Conservation (phyloP, 176 grass and related monocot species). For the Aegilops sharonensis region DNA sequence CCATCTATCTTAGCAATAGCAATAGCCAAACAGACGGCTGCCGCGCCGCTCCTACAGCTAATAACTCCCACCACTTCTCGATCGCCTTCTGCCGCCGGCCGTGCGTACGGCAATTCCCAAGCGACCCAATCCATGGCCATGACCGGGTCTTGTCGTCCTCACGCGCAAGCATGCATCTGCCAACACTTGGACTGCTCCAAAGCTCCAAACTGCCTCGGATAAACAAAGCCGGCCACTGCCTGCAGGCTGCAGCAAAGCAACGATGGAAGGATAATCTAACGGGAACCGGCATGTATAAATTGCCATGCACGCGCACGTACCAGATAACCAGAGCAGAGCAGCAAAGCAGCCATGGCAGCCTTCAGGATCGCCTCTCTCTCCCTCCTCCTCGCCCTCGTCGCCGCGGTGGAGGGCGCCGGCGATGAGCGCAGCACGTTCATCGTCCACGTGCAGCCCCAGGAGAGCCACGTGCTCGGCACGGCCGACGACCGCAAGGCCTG, state of each 20-base stretch:
- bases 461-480: slow-evolving; percentile 12
- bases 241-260: neutral
- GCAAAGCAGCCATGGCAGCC: slow-evolving; percentile 15
- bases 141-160: neutral
- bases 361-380: neutral
- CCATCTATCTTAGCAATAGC: neutral
- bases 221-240: slow-evolving; percentile 11
- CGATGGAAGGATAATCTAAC: neutral
- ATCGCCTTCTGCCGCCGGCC: neutral
- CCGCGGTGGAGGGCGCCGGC: neutral
- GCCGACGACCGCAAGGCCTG: slow-evolving; percentile 28
- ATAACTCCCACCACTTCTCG: neutral
- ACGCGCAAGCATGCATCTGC: neutral
- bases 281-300: slow-evolving; percentile 18
- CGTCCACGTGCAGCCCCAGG: slow-evolving; percentile 36
- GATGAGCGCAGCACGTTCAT: slow-evolving; percentile 32
- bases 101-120: slow-evolving; percentile 10
- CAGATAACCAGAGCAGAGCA: neutral
- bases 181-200: neutral
- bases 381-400: neutral
- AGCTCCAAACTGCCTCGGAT: neutral
- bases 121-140: neutral
- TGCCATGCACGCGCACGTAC: neutral
- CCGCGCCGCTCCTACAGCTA: neutral
- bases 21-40: neutral